Evolutionary conservation across 1,139 yeast species (phyloP).

Genomic region (Citeromyces hawaiiensis): DNA sequence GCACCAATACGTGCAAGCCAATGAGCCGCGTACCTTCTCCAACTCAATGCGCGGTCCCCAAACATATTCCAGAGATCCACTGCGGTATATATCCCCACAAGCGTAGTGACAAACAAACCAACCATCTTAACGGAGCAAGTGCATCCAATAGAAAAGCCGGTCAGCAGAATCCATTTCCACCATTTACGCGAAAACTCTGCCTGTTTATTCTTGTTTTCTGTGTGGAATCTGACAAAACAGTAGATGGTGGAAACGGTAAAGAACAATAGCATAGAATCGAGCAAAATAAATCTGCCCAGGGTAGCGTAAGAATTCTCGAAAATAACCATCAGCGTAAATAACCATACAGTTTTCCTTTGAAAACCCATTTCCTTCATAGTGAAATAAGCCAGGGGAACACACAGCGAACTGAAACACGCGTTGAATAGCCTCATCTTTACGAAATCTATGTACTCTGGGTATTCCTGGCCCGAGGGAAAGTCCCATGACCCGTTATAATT

Average conservation of each 20-base stretch:
- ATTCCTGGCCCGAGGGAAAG: conserved; percentile 76
- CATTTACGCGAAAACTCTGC: conserved; percentile 59
- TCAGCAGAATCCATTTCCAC: conserved; percentile 85
- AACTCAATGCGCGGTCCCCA: conserved; percentile 39
- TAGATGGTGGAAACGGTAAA: conserved; percentile 80
- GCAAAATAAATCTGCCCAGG: conserved; percentile 78
- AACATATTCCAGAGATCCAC: conserved; percentile 62
- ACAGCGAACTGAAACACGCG: conserved; percentile 77
- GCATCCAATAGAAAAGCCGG: conserved; percentile 69
- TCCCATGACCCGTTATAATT: conserved; percentile 95
- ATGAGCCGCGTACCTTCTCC: conserved; percentile 38
- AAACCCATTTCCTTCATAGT: conserved; percentile 82
- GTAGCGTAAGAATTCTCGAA: conserved; percentile 82
- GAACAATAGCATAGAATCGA: conserved; percentile 92
- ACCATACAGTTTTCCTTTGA: conserved; percentile 75
- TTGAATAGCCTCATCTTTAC: conserved; percentile 91
- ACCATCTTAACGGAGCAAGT: conserved; percentile 82
- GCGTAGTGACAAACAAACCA: conserved; percentile 61
- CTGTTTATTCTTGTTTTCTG: conserved; percentile 37
- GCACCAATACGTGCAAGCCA: conserved; percentile 55
- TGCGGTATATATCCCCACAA: conserved; percentile 66
- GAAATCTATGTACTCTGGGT: conserved; percentile 79
- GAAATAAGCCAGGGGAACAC: conserved; percentile 89
- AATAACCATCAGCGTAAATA: conserved; percentile 75
- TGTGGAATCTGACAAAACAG: conserved; percentile 71